Percentiles rank a stretch among this genome's conserved stretches.
Evolutionary conservation across 805 yeast genomes (phyloP).

Genomic region (Saccharomycopsis amapae): DNA sequence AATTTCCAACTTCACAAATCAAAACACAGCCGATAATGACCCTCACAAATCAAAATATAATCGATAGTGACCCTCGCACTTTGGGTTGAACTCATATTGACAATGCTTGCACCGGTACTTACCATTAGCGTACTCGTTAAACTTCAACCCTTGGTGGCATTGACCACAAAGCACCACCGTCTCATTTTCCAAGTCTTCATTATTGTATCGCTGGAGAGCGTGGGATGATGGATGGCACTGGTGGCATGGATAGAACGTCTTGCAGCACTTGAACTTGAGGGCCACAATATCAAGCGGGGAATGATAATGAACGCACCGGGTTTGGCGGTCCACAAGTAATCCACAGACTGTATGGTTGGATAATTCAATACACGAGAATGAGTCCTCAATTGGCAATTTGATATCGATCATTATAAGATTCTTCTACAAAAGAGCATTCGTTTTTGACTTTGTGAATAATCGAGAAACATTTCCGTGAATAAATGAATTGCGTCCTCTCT

Average conservation of each 20-base stretch:
- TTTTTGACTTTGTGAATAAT: too few relatives aligned
- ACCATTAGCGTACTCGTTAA: background rate
- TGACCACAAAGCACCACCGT: background rate
- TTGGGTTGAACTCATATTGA: background rate
- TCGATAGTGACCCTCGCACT: background rate
- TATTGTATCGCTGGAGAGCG: background rate
- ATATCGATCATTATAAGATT: too few relatives aligned
- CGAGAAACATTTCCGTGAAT: too few relatives aligned
- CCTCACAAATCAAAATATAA: background rate
- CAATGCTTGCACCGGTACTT: background rate
- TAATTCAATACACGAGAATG: too few relatives aligned
- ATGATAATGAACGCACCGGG: conserved; percentile 1
- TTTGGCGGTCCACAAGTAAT: background rate
- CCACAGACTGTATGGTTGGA: too few relatives aligned
- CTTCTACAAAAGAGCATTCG: too few relatives aligned
- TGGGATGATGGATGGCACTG: background rate
- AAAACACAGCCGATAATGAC: too few relatives aligned
- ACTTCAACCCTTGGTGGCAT: background rate
- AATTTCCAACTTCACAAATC: too few relatives aligned
- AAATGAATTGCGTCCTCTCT: too few relatives aligned
- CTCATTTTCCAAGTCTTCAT: background rate
- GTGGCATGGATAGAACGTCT: background rate
- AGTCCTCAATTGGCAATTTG: too few relatives aligned
- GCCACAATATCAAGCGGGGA: background rate
- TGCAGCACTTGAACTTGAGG: conserved; percentile 1